phyloP scores from a whole-genome alignment of 73 alveolate genomes.

The Tetrahymena borealis region DNA sequence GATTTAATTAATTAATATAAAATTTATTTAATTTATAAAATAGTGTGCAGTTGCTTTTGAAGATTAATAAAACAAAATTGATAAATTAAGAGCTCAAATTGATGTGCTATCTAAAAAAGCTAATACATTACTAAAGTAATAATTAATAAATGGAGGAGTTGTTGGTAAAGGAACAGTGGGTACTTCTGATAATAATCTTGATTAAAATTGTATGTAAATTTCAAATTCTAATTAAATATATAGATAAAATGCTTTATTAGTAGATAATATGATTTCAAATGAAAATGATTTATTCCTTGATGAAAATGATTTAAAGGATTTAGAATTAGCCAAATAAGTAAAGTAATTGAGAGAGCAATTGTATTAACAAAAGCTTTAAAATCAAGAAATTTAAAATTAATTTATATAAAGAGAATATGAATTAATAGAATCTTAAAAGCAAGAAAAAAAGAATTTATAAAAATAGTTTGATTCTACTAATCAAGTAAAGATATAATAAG shows the following conservation, averaged over 20 bases:
- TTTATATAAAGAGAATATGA: background rate
- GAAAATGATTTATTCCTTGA: background rate
- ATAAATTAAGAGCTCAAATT: background rate
- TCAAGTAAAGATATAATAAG: background rate
- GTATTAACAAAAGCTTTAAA: background rate
- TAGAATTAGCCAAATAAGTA: background rate
- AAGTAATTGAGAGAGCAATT: background rate
- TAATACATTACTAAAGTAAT: background rate
- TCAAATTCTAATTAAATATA: too few relatives aligned
- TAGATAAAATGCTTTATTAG: background rate
- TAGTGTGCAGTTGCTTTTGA: background rate
- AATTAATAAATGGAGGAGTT: background rate
- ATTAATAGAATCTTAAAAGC: background rate
- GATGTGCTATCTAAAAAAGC: background rate
- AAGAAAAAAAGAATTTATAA: background rate
- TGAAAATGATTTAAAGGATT: background rate
- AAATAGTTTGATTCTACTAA: background rate
- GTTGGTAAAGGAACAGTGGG: too few relatives aligned
- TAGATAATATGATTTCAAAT: background rate
- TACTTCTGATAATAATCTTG: too few relatives aligned
- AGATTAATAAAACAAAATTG: background rate
- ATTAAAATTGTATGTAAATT: too few relatives aligned
- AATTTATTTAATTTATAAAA: background rate
- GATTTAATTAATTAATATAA: background rate
- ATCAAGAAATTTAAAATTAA: background rate